Evolutionary conservation across 768 basidiomycete genomes (phyloP).

Genomic region (Imleria badia): DNA sequence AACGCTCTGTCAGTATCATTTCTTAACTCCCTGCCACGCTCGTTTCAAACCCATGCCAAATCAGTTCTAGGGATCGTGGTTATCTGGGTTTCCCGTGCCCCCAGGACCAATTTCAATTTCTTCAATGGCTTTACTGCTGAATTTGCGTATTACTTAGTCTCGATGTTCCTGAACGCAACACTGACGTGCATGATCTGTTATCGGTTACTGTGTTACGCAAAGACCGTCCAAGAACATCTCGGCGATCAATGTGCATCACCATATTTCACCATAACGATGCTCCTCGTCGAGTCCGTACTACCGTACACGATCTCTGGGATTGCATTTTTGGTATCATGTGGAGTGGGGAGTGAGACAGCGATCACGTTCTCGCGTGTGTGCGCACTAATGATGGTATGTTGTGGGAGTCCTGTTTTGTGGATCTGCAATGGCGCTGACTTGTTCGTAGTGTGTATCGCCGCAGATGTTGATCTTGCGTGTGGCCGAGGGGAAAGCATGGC

Average conservation of each 20-base stretch:
- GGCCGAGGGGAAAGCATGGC: neutral
- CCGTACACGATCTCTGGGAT: slow-evolving; percentile 11
- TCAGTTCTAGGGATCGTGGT: slow-evolving; percentile 7
- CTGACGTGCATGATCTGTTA: slow-evolving; percentile 10
- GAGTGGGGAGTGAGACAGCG: neutral
- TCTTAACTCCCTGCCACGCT: neutral
- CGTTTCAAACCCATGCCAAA: neutral
- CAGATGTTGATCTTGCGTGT: neutral
- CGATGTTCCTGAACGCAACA: slow-evolving; percentile 3
- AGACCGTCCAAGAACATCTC: neutral
- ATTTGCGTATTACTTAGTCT: slow-evolving; percentile 1
- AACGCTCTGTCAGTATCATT: slow-evolving; percentile 9
- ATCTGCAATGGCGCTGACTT: neutral
- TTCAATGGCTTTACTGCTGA: neutral
- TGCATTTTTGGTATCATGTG: slow-evolving; percentile 1
- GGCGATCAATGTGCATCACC: neutral
- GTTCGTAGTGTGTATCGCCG: neutral
- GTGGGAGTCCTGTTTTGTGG: neutral
- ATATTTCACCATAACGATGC: slow-evolving; percentile 1
- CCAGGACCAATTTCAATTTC: no score
- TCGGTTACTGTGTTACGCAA: neutral
- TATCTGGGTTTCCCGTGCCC: neutral
- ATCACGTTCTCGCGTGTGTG: neutral
- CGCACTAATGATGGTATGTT: neutral
- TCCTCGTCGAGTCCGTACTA: slow-evolving; percentile 12